Evolutionary conservation across 1,139 yeast species (phyloP), one percentile per base, ranked within the genome.

Genomic region (Candida dubliniensis): DNA sequence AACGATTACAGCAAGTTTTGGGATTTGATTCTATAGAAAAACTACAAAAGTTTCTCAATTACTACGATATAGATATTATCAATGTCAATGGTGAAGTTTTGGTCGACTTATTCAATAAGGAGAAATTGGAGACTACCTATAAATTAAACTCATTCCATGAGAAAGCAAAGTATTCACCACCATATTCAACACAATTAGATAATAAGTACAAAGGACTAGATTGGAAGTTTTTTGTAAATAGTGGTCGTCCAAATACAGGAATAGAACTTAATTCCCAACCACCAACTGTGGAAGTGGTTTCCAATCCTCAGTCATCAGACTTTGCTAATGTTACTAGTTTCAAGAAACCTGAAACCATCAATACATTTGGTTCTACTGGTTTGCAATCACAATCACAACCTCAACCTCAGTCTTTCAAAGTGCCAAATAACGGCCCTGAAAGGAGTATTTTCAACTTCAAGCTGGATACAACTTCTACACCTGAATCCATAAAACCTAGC

Each of bases 21-120:
- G 87, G 93, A 0, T 91, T 87, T 59, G 89, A 87, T 55, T 63
- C 76, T 12, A 58, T 64, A 0, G 76, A 74, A 0, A 82, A 83
- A 42, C 58, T 87, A 7, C 50, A 67, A 2, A 70, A 65, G 25
- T 87, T 88, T 57, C 82, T 88, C 39, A 59, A 70, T 2, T 77
- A 87, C 53, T 89, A 85, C 59, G 84, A 82, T 8, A 65, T 90
- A 15, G 79, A 74, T n/a, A 62, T 76, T 0, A 47, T 66, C 1
- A 53, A 61, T 10, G 79, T 71, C 9, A 63, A 64, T 13, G 43
- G 41, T 8, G 66, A 63, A 4, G 47, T 63, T 1, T 61, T 75
- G 41, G 71, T 87, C 11, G 90, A 84, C 49, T 64, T 89, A 34
- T 75, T 77, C 45, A 73, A 84, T 38, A 71, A 69, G 46, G 77